phyloP scores from a whole-genome alignment of 352 stramenopile genomes.

The Pythium monospermum region DNA sequence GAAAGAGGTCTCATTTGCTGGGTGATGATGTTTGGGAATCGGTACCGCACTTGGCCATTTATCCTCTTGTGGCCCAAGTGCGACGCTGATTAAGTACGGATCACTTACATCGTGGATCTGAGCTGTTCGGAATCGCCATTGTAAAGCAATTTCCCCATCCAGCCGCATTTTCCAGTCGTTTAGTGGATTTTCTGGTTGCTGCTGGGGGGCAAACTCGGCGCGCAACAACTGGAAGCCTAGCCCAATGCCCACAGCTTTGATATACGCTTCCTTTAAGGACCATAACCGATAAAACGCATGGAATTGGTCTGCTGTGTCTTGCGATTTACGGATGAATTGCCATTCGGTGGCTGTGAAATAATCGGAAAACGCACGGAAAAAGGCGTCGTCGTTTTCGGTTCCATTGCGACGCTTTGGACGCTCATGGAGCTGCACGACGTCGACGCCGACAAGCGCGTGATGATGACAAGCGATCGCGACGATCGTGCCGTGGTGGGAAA shows the following conservation, averaged over 20 bases:
- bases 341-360: slow-evolving; percentile 64
- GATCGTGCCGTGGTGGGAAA: slow-evolving; percentile 67
- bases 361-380: slow-evolving; percentile 54
- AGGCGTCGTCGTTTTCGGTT: slow-evolving; percentile 25
- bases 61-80: slow-evolving; percentile 32
- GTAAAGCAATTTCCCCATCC: slow-evolving; percentile 29
- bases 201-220: slow-evolving; percentile 34
- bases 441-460: slow-evolving; percentile 49
- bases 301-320: slow-evolving; percentile 17
- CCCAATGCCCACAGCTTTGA: slow-evolving; percentile 69
- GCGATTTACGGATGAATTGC: slow-evolving; percentile 34
- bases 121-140: slow-evolving; percentile 48
- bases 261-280: slow-evolving; percentile 76
- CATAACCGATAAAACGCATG: slow-evolving; percentile 61
- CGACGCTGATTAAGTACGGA: slow-evolving; percentile 42
- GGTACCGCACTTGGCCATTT: too few relatives aligned
- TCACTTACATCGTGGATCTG: not conserved
- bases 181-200: not conserved
- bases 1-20: not conserved
- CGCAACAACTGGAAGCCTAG: slow-evolving; percentile 55
- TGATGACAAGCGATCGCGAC: slow-evolving; percentile 55
- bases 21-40: too few relatives aligned
- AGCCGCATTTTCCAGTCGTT: slow-evolving; percentile 33
- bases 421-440: slow-evolving; percentile 58
- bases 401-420: slow-evolving; percentile 25